phyloP scores from a whole-genome alignment of 108 stramenopile species.

The Fragilaria crotonensis region DNA sequence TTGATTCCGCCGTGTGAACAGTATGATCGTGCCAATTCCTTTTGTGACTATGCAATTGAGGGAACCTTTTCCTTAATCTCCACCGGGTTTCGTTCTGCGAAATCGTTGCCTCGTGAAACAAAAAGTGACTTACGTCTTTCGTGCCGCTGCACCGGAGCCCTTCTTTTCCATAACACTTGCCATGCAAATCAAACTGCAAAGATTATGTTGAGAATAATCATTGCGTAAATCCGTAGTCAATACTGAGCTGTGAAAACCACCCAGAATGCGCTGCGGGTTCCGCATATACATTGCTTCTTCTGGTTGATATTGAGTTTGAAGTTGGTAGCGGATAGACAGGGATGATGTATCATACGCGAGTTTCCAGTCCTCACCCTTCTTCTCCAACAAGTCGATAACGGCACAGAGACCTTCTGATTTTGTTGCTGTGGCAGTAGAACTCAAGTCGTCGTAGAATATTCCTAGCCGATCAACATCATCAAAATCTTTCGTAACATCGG shows the following conservation, averaged over 20 bases:
- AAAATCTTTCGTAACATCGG: not conserved
- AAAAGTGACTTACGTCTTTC: too few species aligned
- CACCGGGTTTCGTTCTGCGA: too few species aligned
- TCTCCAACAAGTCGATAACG: not conserved
- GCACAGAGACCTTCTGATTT: not conserved
- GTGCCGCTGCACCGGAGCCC: too few species aligned
- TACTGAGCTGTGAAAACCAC: not conserved
- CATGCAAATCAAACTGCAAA: conserved; percentile 2
- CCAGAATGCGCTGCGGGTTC: conserved; percentile 2
- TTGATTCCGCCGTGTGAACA: too few species aligned
- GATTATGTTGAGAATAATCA: not conserved
- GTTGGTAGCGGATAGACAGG: not conserved
- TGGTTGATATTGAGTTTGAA: not conserved
- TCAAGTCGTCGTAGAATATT: not conserved
- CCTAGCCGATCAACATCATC: not conserved
- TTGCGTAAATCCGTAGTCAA: not conserved
- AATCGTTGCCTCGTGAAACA: too few species aligned
- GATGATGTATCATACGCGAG: not conserved
- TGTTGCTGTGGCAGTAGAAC: not conserved
- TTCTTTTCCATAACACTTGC: not conserved
- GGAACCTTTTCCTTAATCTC: too few species aligned
- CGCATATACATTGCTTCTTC: not conserved
- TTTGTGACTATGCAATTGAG: too few species aligned
- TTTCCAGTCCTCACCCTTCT: not conserved
- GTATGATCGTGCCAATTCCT: too few species aligned